A percentile compares a stretch with the other conserved stretches of the same genome.
Evolutionary conservation across 768 basidiomycete genomes (phyloP).

Genomic region (Amanita phalloides): DNA sequence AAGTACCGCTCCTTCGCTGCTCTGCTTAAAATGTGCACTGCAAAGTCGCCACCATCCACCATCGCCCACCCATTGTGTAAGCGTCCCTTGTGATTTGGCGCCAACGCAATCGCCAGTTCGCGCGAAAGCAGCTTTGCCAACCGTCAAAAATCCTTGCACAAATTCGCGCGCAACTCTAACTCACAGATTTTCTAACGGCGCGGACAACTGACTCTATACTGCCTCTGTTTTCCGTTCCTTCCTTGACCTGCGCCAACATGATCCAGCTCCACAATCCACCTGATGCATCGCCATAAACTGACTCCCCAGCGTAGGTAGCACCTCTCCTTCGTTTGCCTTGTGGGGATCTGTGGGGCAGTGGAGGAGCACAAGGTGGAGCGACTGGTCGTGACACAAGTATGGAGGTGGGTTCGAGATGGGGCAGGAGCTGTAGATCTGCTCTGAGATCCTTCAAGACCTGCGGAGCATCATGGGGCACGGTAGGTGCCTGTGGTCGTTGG

Average conservation of each 20-base stretch:
- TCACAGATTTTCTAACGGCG: conserved; percentile 56
- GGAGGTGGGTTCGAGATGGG: conserved; percentile 53
- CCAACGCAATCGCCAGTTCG: conserved; percentile 48
- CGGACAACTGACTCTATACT: conserved; percentile 68
- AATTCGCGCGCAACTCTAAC: conserved; percentile 24
- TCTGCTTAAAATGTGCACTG: conserved; percentile 64
- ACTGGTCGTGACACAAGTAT: conserved; percentile 46
- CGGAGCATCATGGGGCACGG: conserved; percentile 46
- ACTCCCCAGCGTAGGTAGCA: conserved; percentile 57
- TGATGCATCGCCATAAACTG: conserved; percentile 31
- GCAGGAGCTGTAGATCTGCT: conserved; percentile 44
- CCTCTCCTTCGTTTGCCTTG: conserved; percentile 60
- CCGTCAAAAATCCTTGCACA: neutral
- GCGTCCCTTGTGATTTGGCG: conserved; percentile 51
- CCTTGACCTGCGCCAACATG: conserved; percentile 73
- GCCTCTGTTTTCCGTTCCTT: conserved; percentile 73
- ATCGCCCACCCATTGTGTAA: conserved; percentile 72
- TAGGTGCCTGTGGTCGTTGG: conserved; percentile 11
- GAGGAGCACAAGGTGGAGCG: conserved; percentile 42
- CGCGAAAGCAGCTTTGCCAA: conserved; percentile 41
- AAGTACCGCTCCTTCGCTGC: conserved; percentile 65
- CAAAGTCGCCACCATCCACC: conserved; percentile 75
- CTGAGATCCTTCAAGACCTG: conserved; percentile 44
- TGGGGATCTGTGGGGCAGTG: conserved; percentile 42
- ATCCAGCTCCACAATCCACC: conserved; percentile 71